Evolutionary conservation across 2,329 filamentous ascomycete genomes (phyloP).

Genomic region (Coniella lustricola): DNA sequence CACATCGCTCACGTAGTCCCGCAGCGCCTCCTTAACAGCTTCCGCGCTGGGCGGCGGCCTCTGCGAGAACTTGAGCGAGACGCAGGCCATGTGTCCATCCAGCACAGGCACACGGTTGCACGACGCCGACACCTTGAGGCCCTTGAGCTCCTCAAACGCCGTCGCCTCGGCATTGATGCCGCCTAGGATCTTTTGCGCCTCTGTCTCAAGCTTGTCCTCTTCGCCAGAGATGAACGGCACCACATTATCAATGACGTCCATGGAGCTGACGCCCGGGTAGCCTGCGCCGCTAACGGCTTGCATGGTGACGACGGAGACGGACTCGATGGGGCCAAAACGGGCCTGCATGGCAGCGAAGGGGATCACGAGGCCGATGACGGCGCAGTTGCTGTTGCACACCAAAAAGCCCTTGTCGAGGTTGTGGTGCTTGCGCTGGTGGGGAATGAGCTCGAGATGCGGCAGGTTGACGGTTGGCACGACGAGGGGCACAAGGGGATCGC

Average conservation of each 20-base stretch:
- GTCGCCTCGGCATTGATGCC: conserved; percentile 62
- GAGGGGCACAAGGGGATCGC: conserved; percentile 81
- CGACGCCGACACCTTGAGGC: conserved; percentile 72
- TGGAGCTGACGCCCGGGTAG: conserved; percentile 81
- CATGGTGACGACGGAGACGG: conserved; percentile 77
- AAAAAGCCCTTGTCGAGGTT: conserved; percentile 78
- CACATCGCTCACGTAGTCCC: conserved; percentile 74
- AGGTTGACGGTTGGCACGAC: conserved; percentile 95
- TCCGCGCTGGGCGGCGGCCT: conserved; percentile 68
- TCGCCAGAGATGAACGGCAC: conserved; percentile 90
- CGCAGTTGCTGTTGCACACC: conserved; percentile 97
- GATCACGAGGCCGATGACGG: conserved; percentile 91
- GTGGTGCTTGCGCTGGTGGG: conserved; percentile 73
- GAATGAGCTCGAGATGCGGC: conserved; percentile 76
- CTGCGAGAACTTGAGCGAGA: conserved; percentile 74
- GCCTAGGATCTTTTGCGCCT: conserved; percentile 92
- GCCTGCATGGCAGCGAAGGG: conserved; percentile 86
- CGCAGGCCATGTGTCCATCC: conserved; percentile 92
- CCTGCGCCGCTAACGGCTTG: conserved; percentile 92
- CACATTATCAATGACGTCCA: conserved; percentile 96
- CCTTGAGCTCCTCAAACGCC: conserved; percentile 67
- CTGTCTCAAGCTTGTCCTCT: conserved; percentile 92
- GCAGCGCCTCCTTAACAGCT: conserved; percentile 70
- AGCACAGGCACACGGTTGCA: conserved; percentile 94
- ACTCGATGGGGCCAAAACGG: conserved; percentile 75